These are phyloP conservation scores for Dryas drummondii DNA, from an alignment of 306 rosid species.

Conservation along the genomic window DNA sequence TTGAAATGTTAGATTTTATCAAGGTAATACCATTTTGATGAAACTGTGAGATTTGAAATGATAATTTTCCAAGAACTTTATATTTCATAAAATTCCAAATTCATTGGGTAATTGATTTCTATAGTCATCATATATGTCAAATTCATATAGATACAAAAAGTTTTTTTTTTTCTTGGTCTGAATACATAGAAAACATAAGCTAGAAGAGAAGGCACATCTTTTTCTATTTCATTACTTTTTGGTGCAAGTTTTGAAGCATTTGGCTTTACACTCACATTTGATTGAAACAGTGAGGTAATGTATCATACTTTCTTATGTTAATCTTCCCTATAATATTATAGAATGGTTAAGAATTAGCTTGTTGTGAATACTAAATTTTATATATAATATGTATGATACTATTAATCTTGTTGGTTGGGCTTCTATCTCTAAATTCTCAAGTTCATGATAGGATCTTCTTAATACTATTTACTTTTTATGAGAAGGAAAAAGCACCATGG, in stretches of 20 bases:
- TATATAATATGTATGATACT: no score
- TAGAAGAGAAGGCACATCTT: background rate
- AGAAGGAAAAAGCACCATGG: slow-evolving; percentile 68
- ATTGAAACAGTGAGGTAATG: no score
- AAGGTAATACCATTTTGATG: slow-evolving; percentile 41
- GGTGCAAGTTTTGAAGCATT: background rate
- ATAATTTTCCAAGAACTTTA: background rate
- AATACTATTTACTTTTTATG: slow-evolving; percentile 22
- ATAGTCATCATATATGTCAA: background rate
- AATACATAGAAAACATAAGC: background rate
- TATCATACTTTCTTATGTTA: no score
- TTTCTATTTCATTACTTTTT: background rate
- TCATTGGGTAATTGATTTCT: background rate
- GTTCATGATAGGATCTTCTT: background rate
- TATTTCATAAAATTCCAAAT: background rate
- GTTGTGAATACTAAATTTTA: no score
- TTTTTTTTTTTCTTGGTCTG: no score
- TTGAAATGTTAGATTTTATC: slow-evolving; percentile 48
- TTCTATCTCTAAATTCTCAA: background rate
- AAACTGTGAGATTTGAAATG: background rate
- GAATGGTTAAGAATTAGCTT: no score
- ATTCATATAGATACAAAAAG: no score
- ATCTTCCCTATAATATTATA: no score
- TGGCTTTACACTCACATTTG: no score
- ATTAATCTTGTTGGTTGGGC: background rate